These are phyloP conservation scores for Corynascus novoguineensis DNA, from an alignment of 495 filamentous ascomycete genomes.

Conservation along the genomic window DNA sequence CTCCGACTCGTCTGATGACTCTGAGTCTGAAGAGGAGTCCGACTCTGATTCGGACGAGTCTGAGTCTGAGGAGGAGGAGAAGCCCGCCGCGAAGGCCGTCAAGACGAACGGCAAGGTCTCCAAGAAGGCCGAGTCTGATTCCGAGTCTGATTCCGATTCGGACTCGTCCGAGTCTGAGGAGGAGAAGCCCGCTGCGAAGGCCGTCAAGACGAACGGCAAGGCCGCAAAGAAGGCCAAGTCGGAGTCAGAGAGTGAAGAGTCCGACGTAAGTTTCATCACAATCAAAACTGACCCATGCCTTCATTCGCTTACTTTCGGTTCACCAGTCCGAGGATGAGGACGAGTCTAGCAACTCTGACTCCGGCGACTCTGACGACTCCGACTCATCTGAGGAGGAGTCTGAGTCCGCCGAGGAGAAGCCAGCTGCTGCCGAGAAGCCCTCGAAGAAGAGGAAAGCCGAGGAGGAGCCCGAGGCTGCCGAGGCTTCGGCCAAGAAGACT, in stretches of 20 bases:
- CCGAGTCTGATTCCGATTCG: conserved; percentile 40
- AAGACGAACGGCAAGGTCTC: conserved; percentile 33
- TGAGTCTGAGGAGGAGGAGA: conserved; percentile 39
- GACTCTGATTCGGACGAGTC: conserved; percentile 34
- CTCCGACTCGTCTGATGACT: conserved; percentile 41
- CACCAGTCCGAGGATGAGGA: conserved; percentile 27
- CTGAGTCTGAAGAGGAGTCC: conserved; percentile 32
- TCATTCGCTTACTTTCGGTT: conserved; percentile 10
- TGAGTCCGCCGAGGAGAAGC: conserved; percentile 41
- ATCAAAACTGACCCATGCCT: neutral
- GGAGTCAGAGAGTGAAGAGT: conserved; percentile 43
- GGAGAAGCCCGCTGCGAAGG: conserved; percentile 35
- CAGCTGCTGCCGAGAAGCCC: conserved; percentile 39
- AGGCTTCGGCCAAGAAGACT: conserved; percentile 65
- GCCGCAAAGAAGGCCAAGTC: conserved; percentile 30
- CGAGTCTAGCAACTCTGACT: conserved; percentile 13
- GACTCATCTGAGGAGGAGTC: conserved; percentile 22
- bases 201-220: conserved; percentile 35
- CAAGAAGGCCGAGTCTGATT: conserved; percentile 35
- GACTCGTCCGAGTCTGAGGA: conserved; percentile 32
- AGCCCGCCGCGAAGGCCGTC: conserved; percentile 34
- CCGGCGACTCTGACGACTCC: conserved; percentile 22
- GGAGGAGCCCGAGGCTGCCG: conserved; percentile 53
- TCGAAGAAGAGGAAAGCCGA: conserved; percentile 52
- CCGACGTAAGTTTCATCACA: conserved; percentile 27